Evolutionary conservation across 1,284 basidiomycete species (phyloP), one percentile per base, ranked within the genome.

Genomic region (Omphalotus olearius): DNA sequence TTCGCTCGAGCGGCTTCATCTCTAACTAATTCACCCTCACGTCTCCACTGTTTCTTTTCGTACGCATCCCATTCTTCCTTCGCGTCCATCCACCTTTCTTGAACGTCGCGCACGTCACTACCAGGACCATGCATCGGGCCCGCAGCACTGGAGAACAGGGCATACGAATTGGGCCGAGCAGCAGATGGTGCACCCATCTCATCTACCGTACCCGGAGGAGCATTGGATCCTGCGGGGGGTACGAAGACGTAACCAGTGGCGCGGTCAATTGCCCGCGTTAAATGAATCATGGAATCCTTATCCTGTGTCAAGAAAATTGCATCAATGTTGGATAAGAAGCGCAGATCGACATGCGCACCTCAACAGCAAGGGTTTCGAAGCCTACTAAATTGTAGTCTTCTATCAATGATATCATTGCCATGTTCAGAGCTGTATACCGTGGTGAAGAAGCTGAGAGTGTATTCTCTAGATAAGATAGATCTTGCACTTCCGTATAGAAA

Each of bases 401-500:
- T 35, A 99, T 83, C 18, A 99, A 69, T 30, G 91, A 94, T 56
- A 91, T 89, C 64, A 98, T 88, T 0, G 90, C 87, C 75, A 88
- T 83, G 66, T 98, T 99, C 41, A 99, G 72, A 13, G 84, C 83
- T 0, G 79, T 71, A 61, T 85, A 95, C 45, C 83, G 83, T 1
- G 81, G 79, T 2, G 80, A 73, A 0, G 84, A 76, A 1, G 79
- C 70, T 7, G 83, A 82, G 16, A 98, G 80, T 1, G 83, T 73
- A 53, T 86, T 88, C 58, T 91, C 80, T 5, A 99, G 81, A 66
- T 98, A 90, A 0, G 88, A 87, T 0, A 99, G 76, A 66, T 99
- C 95, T 69, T 98, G 94, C 0, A 97, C 96, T 68, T 99, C 93
- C 38, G 97, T 98, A 66, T 99, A 99, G 67, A 93, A 99, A 59